Base-by-base conservation (phyloP, 2,329 filamentous ascomycete genomes). In the Claviceps purpurea region DNA sequence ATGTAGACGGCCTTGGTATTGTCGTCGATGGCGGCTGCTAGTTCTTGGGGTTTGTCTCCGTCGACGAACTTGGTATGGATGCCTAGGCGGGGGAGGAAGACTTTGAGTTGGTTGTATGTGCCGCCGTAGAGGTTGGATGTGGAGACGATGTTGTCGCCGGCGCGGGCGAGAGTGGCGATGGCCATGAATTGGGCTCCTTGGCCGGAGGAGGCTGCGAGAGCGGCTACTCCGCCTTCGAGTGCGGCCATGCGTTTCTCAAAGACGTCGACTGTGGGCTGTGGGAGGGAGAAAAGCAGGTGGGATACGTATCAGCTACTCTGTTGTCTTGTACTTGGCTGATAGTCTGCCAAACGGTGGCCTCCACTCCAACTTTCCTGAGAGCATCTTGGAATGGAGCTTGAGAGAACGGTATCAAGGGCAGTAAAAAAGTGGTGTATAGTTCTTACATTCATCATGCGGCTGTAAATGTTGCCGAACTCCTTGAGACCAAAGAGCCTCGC, bases 381-480 rank as follows among this genome's bases (percentile, higher is more conserved):
- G 10, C 10, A 11, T 34, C 30, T 34, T 34, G 40, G 10, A 42
- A n/a, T 4, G 38, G n/a, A n/a, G 38, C 13, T 40, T 14, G 14
- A 5, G n/a, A 40, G 38, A 14, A n/a, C 8, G n/a, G 10, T 7
- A 22, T 18, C 16, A n/a, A 22, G 40, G 11, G 20, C 18, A 42
- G n/a, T 4, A 20, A 10, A 18, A 2, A 42, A 18, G 14, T 40
- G 40, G 18, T 11, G 30, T 34, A 11, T 22, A 26, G 11, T 16
- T 70, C 79, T 64, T 64, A 89, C 87, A 70, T 97, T 96, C 85
- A 87, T 89, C 62, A 98, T 89, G 58, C 93, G 88, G 68, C 85
- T 93, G 77, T 98, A 98, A 68, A 97, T 95, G 73, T 97, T 97
- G 70, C 90, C 93, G 62, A 88, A 86, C 72, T 97, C 89, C 74